Evolutionary conservation across 2,329 filamentous ascomycete species (phyloP), one percentile per base, ranked within the genome.

Genomic region (Byssochlamys sp.): DNA sequence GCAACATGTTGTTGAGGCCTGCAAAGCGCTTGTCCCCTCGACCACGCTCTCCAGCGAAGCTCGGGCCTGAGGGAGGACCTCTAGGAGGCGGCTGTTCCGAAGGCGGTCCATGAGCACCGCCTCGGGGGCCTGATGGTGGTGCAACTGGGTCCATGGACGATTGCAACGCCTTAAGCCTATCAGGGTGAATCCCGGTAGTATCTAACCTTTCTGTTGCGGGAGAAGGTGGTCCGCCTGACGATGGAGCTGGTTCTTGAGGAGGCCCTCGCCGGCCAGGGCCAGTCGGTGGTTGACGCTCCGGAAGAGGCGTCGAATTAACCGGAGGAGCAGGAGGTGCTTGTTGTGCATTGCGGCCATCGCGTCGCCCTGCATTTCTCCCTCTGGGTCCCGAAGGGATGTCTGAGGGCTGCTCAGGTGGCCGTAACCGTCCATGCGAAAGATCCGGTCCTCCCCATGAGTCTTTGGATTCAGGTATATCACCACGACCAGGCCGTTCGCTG

Each of bases 301-400:
- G 54, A 10, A 62, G 58, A 28, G 64, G 64, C 26, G 62, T 55
- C 29, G 67, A 61, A 25, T 63, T 63, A 58, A 62, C 65, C 52
- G 59, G 60, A 39, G 62, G 55, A 29, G 60, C 60, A 25, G 57
- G 55, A 14, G 60, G 58, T 54, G 64, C 57, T 50, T 65, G 63
- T 52, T 67, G 67, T 14, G 71, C 63, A 10, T 71, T 75, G 45
- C 77, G 73, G n/a, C 70, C 71, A 59, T 68, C 68, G 10, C 67
- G 68, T 56, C 67, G 60, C 7, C 29, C 6, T n/a, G 66, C 62
- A 56, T 70, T 73, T 59, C 71, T 75, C 33, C 73, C 73, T 58
- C 79, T 75, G 55, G 82, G 83, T 1, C 82, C 83, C 45, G 80
- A 81, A 26, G 83, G 82, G 54, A 73, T 77, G 24, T 84, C 74